Base-by-base conservation (phyloP, 257 asterid genomes). In the Solanum pennellii region DNA sequence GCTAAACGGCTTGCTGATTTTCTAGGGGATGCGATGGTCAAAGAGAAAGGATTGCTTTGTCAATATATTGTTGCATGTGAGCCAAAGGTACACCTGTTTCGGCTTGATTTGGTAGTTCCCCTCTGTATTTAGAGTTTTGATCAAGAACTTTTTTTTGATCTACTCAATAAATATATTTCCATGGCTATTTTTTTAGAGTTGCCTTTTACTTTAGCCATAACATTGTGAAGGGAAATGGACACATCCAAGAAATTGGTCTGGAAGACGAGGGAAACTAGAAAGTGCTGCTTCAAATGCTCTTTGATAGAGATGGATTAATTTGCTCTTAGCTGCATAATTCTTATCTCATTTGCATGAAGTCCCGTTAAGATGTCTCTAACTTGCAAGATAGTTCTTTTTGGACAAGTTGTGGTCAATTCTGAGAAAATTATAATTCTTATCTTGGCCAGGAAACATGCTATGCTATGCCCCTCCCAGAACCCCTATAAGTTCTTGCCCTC, bases 21-120 rank as follows among this genome's bases (percentile, higher is more conserved):
- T 91, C 96, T 97, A 15, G 99, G 99, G 88, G 98, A 94, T 92
- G 93, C 97, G 20, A 97, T 97, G 99, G 99, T 97, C 82, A 95
- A 94, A 92, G 98, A 97, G 90, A 97, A 97, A 92, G 99, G 99
- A 87, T 89, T 97, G 89, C 99, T 83, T 84, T 97, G 99, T 92
- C 99, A 95, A 90, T 97, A 97, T 91, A 90, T 97, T 25, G 98
- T 97, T 89, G 99, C 99, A 85, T 92, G 98, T 93, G 99, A 97
- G 92, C 99, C 99, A 72, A 94, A 94, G 98, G 99, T 97, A 93
- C 11, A 87, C 65, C 83, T 79, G 39, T 82, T 86, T 84, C 86
- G 47, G 74, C 72, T 62, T 60, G 69, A 59, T 76, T 65, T 47
- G 29, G 44, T 80, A 47, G 84, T 45, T 45, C 27, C 68, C 20